phyloP scores from a whole-genome alignment of 192 early-diverging fungal species.

The Irineochytrium annulatum region DNA sequence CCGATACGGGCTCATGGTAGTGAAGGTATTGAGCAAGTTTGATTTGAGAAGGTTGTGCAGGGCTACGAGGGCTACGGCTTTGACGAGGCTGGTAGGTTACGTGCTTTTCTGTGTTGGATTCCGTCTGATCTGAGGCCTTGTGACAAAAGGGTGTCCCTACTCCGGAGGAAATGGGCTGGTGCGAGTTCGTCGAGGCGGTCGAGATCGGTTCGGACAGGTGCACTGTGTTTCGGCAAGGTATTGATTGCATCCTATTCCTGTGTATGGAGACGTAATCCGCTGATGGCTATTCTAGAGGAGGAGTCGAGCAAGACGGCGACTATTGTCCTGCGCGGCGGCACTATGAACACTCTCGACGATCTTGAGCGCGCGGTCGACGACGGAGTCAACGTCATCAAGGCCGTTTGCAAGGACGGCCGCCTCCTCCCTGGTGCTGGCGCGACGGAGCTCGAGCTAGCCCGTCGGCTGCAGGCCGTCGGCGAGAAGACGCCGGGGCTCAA shows the following conservation, averaged over 20 bases:
- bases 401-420: constrained; percentile 77
- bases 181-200: constrained; percentile 92
- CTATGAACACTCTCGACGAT: constrained; percentile 93
- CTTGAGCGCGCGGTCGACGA: constrained; percentile 96
- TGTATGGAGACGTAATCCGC: not conserved
- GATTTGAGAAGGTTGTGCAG: constrained; percentile 92
- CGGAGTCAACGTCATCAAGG: constrained; percentile 95
- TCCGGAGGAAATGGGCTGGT: constrained; percentile 96
- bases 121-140: not conserved
- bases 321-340: constrained; percentile 94
- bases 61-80: constrained; percentile 84
- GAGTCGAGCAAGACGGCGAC: constrained; percentile 86
- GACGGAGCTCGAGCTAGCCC: constrained; percentile 86
- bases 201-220: constrained; percentile 97
- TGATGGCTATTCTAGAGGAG: constrained; percentile 57
- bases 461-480: constrained; percentile 69
- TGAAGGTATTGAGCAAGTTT: constrained; percentile 92
- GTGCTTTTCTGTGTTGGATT: not conserved
- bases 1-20: constrained; percentile 82
- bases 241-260: not conserved
- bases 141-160: constrained; percentile 69
- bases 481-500: constrained; percentile 87
- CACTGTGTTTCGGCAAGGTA: constrained; percentile 91
- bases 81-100: constrained; percentile 69
- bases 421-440: constrained; percentile 93